Evolutionary conservation across 495 filamentous ascomycete genomes (phyloP).

Genomic region (Penicillium ochrochloron): DNA sequence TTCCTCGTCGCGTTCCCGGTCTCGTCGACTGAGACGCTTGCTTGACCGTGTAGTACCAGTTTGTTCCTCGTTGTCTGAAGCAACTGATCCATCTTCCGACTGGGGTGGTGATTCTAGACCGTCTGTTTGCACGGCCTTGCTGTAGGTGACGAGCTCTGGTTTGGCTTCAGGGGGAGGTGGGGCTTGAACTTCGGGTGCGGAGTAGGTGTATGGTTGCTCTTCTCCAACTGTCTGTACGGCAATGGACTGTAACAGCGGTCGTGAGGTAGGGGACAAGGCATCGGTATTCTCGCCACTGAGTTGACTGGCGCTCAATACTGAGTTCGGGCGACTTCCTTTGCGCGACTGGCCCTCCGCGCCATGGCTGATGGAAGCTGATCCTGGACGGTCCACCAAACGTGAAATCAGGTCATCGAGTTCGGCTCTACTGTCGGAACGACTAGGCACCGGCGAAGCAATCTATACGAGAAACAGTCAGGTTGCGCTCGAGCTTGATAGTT

Average conservation of each 20-base stretch:
- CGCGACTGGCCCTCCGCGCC: constrained; percentile 65
- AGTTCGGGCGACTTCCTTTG: constrained; percentile 80
- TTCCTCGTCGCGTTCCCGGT: constrained; percentile 83
- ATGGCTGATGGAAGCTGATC: constrained; percentile 72
- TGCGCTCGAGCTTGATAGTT: constrained; percentile 22
- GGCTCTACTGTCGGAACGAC: constrained; percentile 69
- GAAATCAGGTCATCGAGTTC: constrained; percentile 86
- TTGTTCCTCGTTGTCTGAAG: constrained; percentile 70
- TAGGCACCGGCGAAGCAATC: constrained; percentile 70
- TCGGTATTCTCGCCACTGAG: constrained; percentile 73
- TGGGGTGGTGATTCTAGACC: constrained; percentile 38
- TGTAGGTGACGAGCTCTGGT: constrained; percentile 87
- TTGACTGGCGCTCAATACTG: constrained; percentile 75
- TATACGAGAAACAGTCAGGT: constrained; percentile 36
- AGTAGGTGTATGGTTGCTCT: constrained; percentile 67
- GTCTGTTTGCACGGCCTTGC: constrained; percentile 89
- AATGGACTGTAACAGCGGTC: constrained; percentile 50
- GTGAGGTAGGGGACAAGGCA: constrained; percentile 37
- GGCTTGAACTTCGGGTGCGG: constrained; percentile 74
- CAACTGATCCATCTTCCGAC: constrained; percentile 60
- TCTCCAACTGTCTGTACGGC: constrained; percentile 72
- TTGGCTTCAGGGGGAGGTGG: constrained; percentile 72
- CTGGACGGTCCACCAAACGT: constrained; percentile 74
- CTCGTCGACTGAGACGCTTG: constrained; percentile 75
- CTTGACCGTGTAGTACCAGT: constrained; percentile 48